Conservation (phyloP, 2,329 filamentous ascomycete species). For the Penicillium concentricum region DNA sequence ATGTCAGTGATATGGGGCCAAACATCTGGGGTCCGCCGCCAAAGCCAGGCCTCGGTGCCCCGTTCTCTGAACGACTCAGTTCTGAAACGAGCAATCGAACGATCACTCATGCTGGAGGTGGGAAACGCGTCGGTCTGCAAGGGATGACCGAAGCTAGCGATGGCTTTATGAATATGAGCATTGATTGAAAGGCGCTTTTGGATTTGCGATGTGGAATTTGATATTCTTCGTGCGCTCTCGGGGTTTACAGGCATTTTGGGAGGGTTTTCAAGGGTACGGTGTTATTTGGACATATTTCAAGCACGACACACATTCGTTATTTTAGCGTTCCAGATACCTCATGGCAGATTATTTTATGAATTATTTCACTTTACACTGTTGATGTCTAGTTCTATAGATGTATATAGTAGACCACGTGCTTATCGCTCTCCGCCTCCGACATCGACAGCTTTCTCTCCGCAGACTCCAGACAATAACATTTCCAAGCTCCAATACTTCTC, state of each 20-base stretch:
- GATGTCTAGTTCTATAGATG: neutral
- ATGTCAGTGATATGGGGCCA: constrained; percentile 62
- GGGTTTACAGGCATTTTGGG: neutral
- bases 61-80: constrained; percentile 50
- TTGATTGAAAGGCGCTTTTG: constrained; percentile 58
- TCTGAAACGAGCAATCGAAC: constrained; percentile 52
- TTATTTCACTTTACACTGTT: neutral
- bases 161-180: constrained; percentile 94
- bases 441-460: constrained; percentile 20
- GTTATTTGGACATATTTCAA: constrained; percentile 1
- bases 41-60: constrained; percentile 55
- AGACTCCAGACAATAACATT: constrained; percentile 3
- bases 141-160: constrained; percentile 97
- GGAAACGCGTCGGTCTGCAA: constrained; percentile 73
- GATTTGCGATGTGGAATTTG: neutral
- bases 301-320: constrained; percentile 9
- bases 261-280: neutral
- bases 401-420: constrained; percentile 18
- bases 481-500: neutral
- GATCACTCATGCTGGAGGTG: constrained; percentile 43
- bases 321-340: constrained; percentile 15
- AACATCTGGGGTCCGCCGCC: constrained; percentile 71
- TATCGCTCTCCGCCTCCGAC: constrained; percentile 19
- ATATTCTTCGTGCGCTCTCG: neutral
- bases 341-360: neutral